A percentile compares a stretch with the other conserved stretches of the same genome.
phyloP scores from a whole-genome alignment of 139 green algal genomes.

The Zygnema circumcarinatum region DNA sequence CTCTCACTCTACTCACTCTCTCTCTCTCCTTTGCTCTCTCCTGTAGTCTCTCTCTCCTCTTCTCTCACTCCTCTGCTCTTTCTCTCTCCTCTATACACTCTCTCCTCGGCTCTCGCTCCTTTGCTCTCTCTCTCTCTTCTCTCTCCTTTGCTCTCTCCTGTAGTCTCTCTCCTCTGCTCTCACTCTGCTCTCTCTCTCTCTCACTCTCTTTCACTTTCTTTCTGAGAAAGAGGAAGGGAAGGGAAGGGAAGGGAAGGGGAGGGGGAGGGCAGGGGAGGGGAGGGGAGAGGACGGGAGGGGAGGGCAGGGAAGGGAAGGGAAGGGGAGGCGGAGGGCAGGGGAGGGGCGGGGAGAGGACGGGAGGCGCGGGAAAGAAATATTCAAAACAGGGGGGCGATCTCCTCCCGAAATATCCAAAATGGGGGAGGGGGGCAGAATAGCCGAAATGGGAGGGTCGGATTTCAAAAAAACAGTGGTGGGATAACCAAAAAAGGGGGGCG shows the following conservation, averaged over 20 bases:
- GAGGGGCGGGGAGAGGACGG: not conserved
- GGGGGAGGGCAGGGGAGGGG: not conserved
- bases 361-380: not conserved
- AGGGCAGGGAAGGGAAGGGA: not conserved
- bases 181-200: not conserved
- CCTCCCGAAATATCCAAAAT: too few relatives aligned
- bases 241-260: not conserved
- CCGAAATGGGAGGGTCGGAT: too few relatives aligned
- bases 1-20: too few relatives aligned
- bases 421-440: too few relatives aligned
- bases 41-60: not conserved
- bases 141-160: not conserved
- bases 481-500: too few relatives aligned
- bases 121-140: not conserved
- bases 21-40: slow-evolving; percentile 2
- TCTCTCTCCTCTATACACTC: not conserved
- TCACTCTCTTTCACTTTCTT: not conserved
- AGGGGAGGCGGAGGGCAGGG: not conserved
- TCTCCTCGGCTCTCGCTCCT: too few relatives aligned
- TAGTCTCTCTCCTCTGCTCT: not conserved
- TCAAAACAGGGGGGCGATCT: too few relatives aligned
- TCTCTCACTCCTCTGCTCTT: not conserved
- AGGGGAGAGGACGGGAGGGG: not conserved
- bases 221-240: not conserved
- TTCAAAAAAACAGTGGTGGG: too few relatives aligned